Conservation (phyloP, 1,139 yeast species). For the Kodamaea fungicola region DNA sequence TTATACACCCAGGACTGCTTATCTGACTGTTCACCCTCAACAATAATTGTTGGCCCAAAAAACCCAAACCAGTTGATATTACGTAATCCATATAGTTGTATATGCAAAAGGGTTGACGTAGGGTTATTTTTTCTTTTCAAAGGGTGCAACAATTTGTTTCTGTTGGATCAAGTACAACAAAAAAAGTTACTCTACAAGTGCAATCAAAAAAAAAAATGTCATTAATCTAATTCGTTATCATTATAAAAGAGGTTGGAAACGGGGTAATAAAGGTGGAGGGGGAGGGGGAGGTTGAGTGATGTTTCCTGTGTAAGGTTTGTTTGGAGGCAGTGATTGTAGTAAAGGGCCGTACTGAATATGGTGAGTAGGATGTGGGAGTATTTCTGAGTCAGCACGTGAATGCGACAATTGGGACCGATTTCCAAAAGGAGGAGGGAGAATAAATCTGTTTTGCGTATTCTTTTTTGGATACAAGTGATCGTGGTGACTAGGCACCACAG, state of each 20-base stretch:
- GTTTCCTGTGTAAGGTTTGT: constrained; percentile 19
- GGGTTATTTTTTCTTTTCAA: no score
- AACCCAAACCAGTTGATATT: background rate
- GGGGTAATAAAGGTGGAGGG: constrained; percentile 30
- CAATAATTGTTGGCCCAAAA: constrained; percentile 11
- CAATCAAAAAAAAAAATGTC: no score
- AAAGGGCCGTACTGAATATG: constrained; percentile 5
- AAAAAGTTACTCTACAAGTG: no score
- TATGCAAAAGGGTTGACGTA: no score
- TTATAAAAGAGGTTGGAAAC: constrained; percentile 36
- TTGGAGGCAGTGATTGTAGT: background rate
- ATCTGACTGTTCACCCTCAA: constrained; percentile 4
- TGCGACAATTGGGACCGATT: constrained; percentile 11
- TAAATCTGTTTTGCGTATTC: constrained; percentile 10
- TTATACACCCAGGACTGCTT: no score
- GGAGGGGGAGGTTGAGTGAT: constrained; percentile 20
- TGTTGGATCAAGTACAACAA: no score
- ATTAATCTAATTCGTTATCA: background rate
- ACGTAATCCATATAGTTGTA: no score
- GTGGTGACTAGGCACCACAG: constrained; percentile 23
- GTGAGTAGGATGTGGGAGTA: constrained; percentile 7
- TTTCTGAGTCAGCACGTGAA: constrained; percentile 8
- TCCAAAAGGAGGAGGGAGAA: constrained; percentile 32
- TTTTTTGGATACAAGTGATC: constrained; percentile 8
- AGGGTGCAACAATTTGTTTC: no score